phyloP scores from a whole-genome alignment of 2,329 filamentous ascomycete species.

The Teratosphaeria nubilosa region DNA sequence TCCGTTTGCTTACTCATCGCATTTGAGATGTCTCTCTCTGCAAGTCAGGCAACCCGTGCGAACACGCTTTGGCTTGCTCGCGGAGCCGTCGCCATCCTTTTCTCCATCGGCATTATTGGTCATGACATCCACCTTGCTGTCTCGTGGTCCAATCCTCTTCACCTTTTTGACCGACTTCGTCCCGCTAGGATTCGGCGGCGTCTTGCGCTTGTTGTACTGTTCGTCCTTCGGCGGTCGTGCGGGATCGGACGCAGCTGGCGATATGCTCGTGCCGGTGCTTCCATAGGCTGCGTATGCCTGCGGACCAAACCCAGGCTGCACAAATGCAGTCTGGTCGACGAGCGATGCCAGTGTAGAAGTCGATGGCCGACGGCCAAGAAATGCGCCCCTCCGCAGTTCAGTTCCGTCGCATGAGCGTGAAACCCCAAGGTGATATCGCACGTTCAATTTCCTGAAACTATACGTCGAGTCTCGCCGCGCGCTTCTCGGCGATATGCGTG shows the following conservation, averaged over 20 bases:
- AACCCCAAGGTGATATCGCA: not conserved
- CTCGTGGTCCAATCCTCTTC: constrained; percentile 21
- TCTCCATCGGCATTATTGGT: constrained; percentile 22
- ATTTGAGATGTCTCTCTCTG: constrained; percentile 80
- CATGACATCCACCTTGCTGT: constrained; percentile 14
- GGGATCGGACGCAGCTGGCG: constrained; percentile 7
- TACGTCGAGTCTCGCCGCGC: not conserved
- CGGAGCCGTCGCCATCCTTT: constrained; percentile 22
- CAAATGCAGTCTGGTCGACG: constrained; percentile 59
- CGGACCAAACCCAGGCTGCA: constrained; percentile 76
- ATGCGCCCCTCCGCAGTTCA: not conserved
- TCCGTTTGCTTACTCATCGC: constrained; percentile 51
- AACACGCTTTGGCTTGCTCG: constrained; percentile 67
- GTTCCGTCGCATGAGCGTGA: not conserved
- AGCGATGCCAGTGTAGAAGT: constrained; percentile 23
- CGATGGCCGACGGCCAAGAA: not conserved
- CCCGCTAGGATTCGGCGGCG: constrained; percentile 14
- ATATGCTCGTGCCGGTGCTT: constrained; percentile 2
- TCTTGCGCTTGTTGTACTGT: constrained; percentile 14
- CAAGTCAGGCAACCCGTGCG: constrained; percentile 88
- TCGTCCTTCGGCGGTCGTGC: not conserved
- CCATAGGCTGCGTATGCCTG: constrained; percentile 12
- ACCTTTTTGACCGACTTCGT: constrained; percentile 22
- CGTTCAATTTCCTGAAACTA: not conserved
- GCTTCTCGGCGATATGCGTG: not conserved